Evolutionary conservation across 1,284 basidiomycete species (phyloP), one percentile per base, ranked within the genome.

Genomic region (Schizophyllum amplum): DNA sequence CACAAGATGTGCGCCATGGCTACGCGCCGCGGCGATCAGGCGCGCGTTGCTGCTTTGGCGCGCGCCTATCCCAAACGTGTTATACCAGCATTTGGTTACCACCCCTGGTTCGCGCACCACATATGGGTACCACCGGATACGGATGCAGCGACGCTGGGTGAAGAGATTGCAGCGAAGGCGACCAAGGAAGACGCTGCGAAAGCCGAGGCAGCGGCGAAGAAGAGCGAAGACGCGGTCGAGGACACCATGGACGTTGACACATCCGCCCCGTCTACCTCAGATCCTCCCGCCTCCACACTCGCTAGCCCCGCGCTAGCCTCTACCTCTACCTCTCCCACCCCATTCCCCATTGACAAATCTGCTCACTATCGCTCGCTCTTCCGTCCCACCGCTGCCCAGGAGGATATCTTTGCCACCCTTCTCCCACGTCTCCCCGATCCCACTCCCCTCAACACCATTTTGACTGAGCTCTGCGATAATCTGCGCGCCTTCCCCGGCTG

Each of bases 61-160:
- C 65, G 65, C 6, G 67, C 70, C 17, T 77, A 82, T 65, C 84
- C 87, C 22, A 72, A 78, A 56, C 86, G 84, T 67, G 82, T 91
- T 50, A 69, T 84, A n/a, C 87, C 88, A 57, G 84, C 81, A 65
- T 91, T 91, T 67, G 88, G 87, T 87, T 83, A 89, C 63, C 91
- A 93, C 67, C 91, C 91, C 4, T 93, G 90, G 91, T 92, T 88
- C 68, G 75, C 82, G 2, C 83, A 92, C 67, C 76, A 75, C 64
- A 87, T 93, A 62, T 77, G 85, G 3, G 68, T 82, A 26, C 63
- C 33, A 3, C 13, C 11, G 33, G 33, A 17, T 17, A 17, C 17
- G 13, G 33, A 42, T 17, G 13, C 33, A 2, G 33, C 33, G 7
- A 3, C 3, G 13, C 33, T 42, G 11, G 33, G 33, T 17, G 33